phyloP scores from a whole-genome alignment of 2,329 filamentous ascomycete genomes.

The Furcasterigmium sp. region DNA sequence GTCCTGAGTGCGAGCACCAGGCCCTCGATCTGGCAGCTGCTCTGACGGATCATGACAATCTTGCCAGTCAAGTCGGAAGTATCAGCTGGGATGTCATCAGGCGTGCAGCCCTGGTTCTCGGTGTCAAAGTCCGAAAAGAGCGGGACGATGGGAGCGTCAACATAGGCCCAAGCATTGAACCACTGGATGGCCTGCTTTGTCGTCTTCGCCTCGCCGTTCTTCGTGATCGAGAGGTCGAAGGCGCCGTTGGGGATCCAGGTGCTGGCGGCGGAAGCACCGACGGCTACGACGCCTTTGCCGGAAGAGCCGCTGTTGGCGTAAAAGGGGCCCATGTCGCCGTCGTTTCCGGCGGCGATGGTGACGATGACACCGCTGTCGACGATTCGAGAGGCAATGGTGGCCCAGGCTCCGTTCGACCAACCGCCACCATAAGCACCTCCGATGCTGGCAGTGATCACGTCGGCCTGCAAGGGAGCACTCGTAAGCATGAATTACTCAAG shows the following conservation, averaged over 20 bases:
- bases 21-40: too few species aligned
- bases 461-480: slow-evolving; percentile 1
- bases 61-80: too few species aligned
- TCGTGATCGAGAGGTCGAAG: neutral
- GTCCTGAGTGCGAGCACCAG: too few species aligned
- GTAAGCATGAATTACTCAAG: too few species aligned
- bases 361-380: slow-evolving; percentile 19
- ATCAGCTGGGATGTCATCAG: neutral
- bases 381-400: slow-evolving; percentile 6
- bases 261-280: slow-evolving; percentile 9
- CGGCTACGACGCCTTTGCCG: slow-evolving; percentile 17
- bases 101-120: neutral
- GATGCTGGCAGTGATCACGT: slow-evolving; percentile 10
- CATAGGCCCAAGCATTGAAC: neutral
- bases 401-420: slow-evolving; percentile 8
- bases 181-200: neutral
- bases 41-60: too few species aligned
- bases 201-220: neutral
- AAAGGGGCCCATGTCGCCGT: slow-evolving; percentile 15
- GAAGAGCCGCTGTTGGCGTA: slow-evolving; percentile 16
- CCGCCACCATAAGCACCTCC: slow-evolving; percentile 4
- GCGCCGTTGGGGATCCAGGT: neutral
- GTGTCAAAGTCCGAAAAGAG: neutral
- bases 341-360: slow-evolving; percentile 10
- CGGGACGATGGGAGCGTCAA: neutral